Evolutionary conservation across 202 grass and related monocot genomes (phyloP), one percentile per base, ranked within the genome.

Genomic region (Panicum virgatum): DNA sequence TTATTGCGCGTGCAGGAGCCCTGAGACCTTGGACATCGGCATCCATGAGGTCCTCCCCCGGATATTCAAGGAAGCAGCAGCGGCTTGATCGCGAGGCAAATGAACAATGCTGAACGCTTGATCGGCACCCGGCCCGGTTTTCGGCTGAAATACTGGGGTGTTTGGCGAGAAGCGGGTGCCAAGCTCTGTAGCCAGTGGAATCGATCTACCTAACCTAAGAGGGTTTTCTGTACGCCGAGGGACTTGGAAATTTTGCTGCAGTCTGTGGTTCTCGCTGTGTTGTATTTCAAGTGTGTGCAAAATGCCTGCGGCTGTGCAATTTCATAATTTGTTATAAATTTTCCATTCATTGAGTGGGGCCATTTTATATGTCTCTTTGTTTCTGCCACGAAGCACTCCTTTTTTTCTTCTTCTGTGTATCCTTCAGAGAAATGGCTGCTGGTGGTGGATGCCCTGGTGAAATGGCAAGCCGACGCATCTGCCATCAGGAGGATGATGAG

Each of bases 1-100:
- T 83, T 65, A 66, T 70, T 82, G 73, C 69, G 68, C 48, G 39
- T 84, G 83, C 67, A 98, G 92, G 90, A 96, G 85, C 74, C 90
- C 92, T 22, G 96, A 95, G 87, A 25, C 72, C 12, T 59, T 98
- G 89, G 96, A 98, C 88, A 96, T 98, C 50, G 80, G 57, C 30
- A 86, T 78, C 69, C 92, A 98, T 50, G 96, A 98, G 88, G 83
- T 98, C 52, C 44, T 98, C 83, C 96, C 90, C 66, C 89, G 92
- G 15, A 74, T 98, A 84, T 98, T 96, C 73, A 87, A 88, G 83
- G 82, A 95, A 53, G 34, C 70, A 14, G 73, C 67, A 64, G 48
- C 22, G 4, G 43, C 64, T 67, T 69, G 26, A 47, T 70, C 76
- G 76, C 58, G 56, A 13, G 51, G 48, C 40, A 68, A 39, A 66